Evolutionary conservation across 345 rosid species (phyloP).

Genomic region (Physaria fendleri): DNA sequence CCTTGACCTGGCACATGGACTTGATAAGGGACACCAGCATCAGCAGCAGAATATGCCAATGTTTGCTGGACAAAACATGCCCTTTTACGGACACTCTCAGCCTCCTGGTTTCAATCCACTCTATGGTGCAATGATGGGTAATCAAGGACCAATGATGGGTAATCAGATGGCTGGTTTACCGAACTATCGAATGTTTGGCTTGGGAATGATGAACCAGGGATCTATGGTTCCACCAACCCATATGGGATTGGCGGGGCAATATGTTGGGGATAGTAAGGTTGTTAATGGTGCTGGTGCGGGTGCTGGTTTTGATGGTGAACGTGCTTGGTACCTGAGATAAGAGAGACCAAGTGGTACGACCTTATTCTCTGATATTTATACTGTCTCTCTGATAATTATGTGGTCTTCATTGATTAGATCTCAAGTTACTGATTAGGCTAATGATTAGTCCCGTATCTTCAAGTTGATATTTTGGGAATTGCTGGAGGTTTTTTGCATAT

Average conservation of each 20-base stretch:
- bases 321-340: conserved; percentile 30
- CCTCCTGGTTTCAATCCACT: conserved; percentile 26
- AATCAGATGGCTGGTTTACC: conserved; percentile 27
- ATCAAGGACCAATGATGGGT: conserved; percentile 11
- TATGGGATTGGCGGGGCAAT: conserved; percentile 25
- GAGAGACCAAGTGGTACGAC: conserved; percentile 14
- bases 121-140: conserved; percentile 26
- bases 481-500: conserved; percentile 2
- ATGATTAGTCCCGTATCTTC: conserved; percentile 12
- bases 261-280: conserved; percentile 7
- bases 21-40: conserved; percentile 13
- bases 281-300: conserved; percentile 10
- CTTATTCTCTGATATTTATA: background rate
- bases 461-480: background rate
- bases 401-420: conserved; percentile 1
- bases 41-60: conserved; percentile 21
- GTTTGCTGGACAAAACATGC: conserved; percentile 25
- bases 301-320: conserved; percentile 24
- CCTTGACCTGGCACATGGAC: background rate
- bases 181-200: conserved; percentile 21
- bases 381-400: background rate
- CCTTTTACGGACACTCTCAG: conserved; percentile 21
- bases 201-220: conserved; percentile 28
- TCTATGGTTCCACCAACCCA: conserved; percentile 13
- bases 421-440: conserved; percentile 20